A percentile compares a stretch with the other conserved stretches of the same genome.
phyloP scores from a whole-genome alignment of 495 filamentous ascomycete species.

The Penicillium alfredii region DNA sequence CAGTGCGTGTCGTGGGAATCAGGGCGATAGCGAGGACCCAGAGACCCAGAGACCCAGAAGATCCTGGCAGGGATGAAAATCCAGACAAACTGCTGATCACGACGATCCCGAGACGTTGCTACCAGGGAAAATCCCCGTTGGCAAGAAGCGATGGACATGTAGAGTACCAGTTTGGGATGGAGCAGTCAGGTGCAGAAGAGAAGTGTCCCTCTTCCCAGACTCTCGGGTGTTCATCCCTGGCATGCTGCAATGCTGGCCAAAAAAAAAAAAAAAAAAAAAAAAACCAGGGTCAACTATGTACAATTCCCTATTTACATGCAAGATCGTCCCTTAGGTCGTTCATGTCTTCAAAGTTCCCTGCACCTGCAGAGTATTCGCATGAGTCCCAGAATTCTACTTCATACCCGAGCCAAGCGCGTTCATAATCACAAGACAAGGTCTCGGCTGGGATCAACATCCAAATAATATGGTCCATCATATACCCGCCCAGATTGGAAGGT shows the following conservation, averaged over 20 bases:
- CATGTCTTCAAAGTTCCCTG: conserved; percentile 1
- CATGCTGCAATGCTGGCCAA: too few species aligned
- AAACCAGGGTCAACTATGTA: too few species aligned
- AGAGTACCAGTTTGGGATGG: too few species aligned
- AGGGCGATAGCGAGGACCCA: neutral
- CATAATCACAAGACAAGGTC: conserved; percentile 16
- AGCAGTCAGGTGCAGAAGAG: too few species aligned
- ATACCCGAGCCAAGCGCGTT: too few species aligned
- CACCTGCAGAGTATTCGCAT: neutral
- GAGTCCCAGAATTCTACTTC: neutral
- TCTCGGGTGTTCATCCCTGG: too few species aligned
- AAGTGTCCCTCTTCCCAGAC: too few species aligned
- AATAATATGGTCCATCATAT: conserved; percentile 11
- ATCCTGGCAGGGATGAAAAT: neutral
- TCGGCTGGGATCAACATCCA: conserved; percentile 28
- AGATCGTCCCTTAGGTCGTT: too few species aligned
- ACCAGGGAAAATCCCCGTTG: too few species aligned
- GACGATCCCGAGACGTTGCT: neutral
- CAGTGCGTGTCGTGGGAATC: conserved; percentile 1
- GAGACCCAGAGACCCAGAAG: neutral
- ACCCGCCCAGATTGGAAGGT: too few species aligned
- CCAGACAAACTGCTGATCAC: neutral
- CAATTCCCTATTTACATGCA: too few species aligned
- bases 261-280: too few species aligned
- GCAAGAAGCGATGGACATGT: neutral